Evolutionary conservation across 192 early-diverging fungal species (phyloP).

Genomic region (Geranomyces michiganensis): DNA sequence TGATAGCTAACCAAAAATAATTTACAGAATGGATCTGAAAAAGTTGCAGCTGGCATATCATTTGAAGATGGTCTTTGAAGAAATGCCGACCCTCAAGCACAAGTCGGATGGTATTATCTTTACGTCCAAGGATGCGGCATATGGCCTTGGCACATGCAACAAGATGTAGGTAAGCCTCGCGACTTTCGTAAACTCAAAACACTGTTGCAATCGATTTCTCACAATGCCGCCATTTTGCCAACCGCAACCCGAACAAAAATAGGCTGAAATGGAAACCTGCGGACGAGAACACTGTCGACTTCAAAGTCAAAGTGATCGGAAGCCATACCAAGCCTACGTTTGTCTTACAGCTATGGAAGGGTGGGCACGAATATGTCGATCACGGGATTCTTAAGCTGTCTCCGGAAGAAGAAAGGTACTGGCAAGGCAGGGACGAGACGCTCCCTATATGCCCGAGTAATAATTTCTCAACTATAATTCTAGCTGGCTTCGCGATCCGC

Average conservation of each 20-base stretch:
- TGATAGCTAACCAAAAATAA: too few species aligned
- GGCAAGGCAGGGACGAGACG: constrained; percentile 4
- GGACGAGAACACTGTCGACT: constrained; percentile 63
- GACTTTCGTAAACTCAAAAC: neutral
- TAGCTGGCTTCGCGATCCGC: constrained; percentile 42
- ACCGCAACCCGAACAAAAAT: constrained; percentile 9
- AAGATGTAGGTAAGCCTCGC: constrained; percentile 50
- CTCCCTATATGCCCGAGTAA: too few species aligned
- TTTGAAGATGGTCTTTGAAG: constrained; percentile 56
- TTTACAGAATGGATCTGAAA: constrained; percentile 51
- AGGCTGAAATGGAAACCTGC: constrained; percentile 69
- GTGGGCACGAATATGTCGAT: constrained; percentile 38
- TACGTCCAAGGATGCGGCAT: constrained; percentile 57
- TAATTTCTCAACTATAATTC: too few species aligned
- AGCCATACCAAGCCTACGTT: constrained; percentile 5
- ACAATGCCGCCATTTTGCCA: too few species aligned
- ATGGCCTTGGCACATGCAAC: constrained; percentile 54
- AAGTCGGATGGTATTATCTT: constrained; percentile 75
- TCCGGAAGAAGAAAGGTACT: constrained; percentile 17
- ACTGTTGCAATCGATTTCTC: neutral
- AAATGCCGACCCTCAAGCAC: constrained; percentile 66
- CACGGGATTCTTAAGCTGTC: constrained; percentile 45
- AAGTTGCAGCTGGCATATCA: constrained; percentile 52
- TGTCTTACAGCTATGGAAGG: constrained; percentile 29
- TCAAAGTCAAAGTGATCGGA: constrained; percentile 42